Evolutionary conservation across 441 rosid genomes (phyloP).

Genomic region (Euphorbia celastroides): DNA sequence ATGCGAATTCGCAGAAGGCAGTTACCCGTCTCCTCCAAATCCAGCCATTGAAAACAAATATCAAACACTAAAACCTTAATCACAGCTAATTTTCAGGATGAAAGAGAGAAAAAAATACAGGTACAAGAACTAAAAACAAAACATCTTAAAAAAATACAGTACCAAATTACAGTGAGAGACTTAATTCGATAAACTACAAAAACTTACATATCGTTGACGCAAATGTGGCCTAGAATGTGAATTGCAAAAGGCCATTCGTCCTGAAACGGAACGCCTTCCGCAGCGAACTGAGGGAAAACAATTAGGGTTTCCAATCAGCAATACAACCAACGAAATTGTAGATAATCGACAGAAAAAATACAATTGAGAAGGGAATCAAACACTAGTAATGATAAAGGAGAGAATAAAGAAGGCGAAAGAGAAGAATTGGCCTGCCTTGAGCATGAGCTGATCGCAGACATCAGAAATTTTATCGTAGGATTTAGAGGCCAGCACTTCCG

Average conservation of each 20-base stretch:
- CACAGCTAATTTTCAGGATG: not conserved
- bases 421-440: conserved; percentile 43
- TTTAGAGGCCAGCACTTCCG: conserved; percentile 45
- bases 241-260: conserved; percentile 86
- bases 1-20: not conserved
- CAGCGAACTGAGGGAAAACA: conserved; percentile 39
- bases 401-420: conserved; percentile 2
- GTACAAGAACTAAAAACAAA: not conserved
- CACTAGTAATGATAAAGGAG: not conserved
- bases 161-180: not conserved
- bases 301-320: conserved; percentile 9
- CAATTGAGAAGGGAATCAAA: too few species aligned
- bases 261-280: conserved; percentile 61
- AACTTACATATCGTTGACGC: conserved; percentile 62
- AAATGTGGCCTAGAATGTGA: conserved; percentile 78
- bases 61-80: not conserved
- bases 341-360: not conserved
- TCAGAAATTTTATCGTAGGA: conserved; percentile 67
- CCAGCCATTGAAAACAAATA: not conserved
- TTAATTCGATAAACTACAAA: not conserved
- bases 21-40: not conserved
- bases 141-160: not conserved
- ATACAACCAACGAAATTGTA: not conserved
- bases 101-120: not conserved
- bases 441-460: conserved; percentile 72